Evolutionary conservation across 1,139 yeast species (phyloP), one percentile per base, ranked within the genome.

Genomic region (Maudiozyma humilis): DNA sequence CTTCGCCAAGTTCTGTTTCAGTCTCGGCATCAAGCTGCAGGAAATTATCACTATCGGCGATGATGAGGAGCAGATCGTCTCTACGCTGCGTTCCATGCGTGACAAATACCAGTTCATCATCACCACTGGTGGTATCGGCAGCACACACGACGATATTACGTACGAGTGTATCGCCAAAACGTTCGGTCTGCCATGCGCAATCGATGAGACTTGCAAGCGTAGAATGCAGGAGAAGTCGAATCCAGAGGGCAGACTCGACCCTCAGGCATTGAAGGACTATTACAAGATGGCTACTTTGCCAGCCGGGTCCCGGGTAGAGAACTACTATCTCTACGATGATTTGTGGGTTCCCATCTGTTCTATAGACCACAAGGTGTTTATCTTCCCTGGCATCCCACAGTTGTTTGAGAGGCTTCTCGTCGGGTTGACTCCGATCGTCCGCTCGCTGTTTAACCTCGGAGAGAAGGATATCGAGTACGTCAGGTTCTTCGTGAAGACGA

Each of bases 81-180:
- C 71, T 12, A 73, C 82, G 1, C 64, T 84, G 27, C 62, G 63
- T 30, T 59, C 70, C 5, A 66, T 84, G 47, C 64, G 73, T 27
- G 59, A 68, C 17, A 67, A 73, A 39, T 79, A 79, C 53, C 91
- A 84, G 56, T 73, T 86, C 44, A 73, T 86, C 4, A 73, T 85
- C 15, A 85, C 95, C 1, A 76, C 87, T 15, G 95, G 96, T 7
- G 72, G 86, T 0, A 83, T 87, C 49, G 96, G 96, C 0, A 85
- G 94, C 2, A 87, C 95, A 0, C 95, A 86, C 55, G 95, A 86
- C 59, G 96, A 86, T 60, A 81, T 86, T 46, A 85, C 95, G 0
- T 86, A 87, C 60, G 78, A 78, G 42, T 73, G 82, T 4, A 60
- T 86, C 14, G 84, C 88, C 1, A 73, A 72, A 50, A 82, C 84